Percentiles rank a stretch among this genome's conserved stretches.
phyloP scores from a whole-genome alignment of 495 filamentous ascomycete species.

The Chlorociboria aeruginascens region DNA sequence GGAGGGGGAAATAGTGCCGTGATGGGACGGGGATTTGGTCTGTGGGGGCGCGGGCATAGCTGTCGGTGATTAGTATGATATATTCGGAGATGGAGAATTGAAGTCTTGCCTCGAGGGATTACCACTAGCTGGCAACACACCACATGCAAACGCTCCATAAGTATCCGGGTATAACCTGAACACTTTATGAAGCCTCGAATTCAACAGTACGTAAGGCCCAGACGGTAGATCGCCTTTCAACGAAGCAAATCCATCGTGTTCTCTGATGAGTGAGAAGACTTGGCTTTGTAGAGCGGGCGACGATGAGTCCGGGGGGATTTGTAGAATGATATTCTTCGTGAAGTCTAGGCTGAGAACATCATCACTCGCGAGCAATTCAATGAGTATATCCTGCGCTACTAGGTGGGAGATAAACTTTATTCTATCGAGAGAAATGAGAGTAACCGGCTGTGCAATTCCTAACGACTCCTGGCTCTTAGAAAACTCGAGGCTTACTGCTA shows the following conservation, averaged over 20 bases:
- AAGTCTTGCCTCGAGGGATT: not conserved
- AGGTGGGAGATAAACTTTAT: not conserved
- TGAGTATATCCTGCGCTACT: not conserved
- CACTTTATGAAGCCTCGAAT: constrained; percentile 9
- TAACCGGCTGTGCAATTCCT: not conserved
- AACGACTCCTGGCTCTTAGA: no score
- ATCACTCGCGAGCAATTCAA: not conserved
- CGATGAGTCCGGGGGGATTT: not conserved
- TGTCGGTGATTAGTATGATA: no score
- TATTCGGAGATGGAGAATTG: not conserved
- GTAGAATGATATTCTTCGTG: not conserved
- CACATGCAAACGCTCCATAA: constrained; percentile 9
- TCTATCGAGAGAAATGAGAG: not conserved
- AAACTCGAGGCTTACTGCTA: no score
- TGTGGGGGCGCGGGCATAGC: not conserved
- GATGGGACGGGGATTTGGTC: constrained; percentile 27
- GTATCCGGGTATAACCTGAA: constrained; percentile 12
- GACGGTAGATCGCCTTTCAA: constrained; percentile 2
- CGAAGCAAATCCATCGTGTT: not conserved
- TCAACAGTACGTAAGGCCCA: constrained; percentile 16
- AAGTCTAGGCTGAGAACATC: not conserved
- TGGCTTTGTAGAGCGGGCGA: not conserved
- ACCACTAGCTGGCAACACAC: not conserved
- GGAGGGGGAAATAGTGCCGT: constrained; percentile 25
- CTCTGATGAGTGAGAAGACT: not conserved